Percentiles rank a stretch among this genome's conserved stretches.
These are phyloP conservation scores for Candida nonsorbophila DNA, from an alignment of 805 yeast species.

Conservation along the genomic window DNA sequence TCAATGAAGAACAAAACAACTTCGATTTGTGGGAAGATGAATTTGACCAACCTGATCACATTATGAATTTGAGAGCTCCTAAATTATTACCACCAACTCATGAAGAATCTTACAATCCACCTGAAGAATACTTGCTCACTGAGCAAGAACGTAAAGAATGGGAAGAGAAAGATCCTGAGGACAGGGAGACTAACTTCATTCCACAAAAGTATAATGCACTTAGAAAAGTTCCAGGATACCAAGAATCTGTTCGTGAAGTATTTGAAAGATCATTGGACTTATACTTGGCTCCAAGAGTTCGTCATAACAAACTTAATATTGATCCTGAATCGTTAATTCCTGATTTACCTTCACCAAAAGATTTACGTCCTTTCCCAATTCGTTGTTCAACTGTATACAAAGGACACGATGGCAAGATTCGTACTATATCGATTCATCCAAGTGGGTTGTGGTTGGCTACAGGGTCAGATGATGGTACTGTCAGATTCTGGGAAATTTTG, in stretches of 20 bases:
- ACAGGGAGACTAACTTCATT: slow-evolving; percentile 70
- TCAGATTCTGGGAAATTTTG: slow-evolving; percentile 92
- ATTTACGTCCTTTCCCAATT: slow-evolving; percentile 94
- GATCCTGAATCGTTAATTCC: slow-evolving; percentile 96
- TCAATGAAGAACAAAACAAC: slow-evolving; percentile 42
- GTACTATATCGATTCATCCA: slow-evolving; percentile 82
- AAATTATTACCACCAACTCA: slow-evolving; percentile 93
- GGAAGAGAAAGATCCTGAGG: slow-evolving; percentile 66
- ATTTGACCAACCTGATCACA: slow-evolving; percentile 56
- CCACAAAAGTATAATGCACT: slow-evolving; percentile 80
- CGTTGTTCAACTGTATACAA: slow-evolving; percentile 75
- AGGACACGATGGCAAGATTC: slow-evolving; percentile 81
- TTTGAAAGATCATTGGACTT: slow-evolving; percentile 93
- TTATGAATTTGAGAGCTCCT: slow-evolving; percentile 93
- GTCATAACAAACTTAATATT: slow-evolving; percentile 82
- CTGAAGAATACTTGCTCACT: slow-evolving; percentile 82
- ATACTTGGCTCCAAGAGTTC: slow-evolving; percentile 93
- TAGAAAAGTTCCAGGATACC: slow-evolving; percentile 92
- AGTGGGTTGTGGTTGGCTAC: slow-evolving; percentile 94
- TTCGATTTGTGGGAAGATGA: slow-evolving; percentile 82
- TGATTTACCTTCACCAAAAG: slow-evolving; percentile 94
- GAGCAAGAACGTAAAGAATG: slow-evolving; percentile 73
- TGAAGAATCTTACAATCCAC: slow-evolving; percentile 96
- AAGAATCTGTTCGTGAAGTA: slow-evolving; percentile 77
- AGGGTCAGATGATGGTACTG: slow-evolving; percentile 95